These are phyloP conservation scores for Yarrowia sp. DNA, from an alignment of 805 yeast species.

Conservation along the genomic window DNA sequence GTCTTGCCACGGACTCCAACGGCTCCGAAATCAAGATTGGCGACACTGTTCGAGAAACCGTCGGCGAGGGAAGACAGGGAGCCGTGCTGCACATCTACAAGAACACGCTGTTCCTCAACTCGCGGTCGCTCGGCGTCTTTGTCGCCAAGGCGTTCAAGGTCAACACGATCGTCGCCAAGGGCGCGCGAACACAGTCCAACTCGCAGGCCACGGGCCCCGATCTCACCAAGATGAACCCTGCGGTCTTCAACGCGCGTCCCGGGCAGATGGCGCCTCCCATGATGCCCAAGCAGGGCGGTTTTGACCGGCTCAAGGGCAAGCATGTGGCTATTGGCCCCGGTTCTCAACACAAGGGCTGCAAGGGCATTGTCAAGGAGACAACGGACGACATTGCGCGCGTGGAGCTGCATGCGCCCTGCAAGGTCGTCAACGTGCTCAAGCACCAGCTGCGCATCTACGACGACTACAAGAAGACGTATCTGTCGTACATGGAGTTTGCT, in stretches of 20 bases:
- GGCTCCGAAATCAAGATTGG: slow-evolving; percentile 87
- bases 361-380: slow-evolving; percentile 90
- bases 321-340: slow-evolving; percentile 83
- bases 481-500: slow-evolving; percentile 31
- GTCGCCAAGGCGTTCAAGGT: slow-evolving; percentile 74
- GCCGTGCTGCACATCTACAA: slow-evolving; percentile 82
- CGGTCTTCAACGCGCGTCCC: slow-evolving; percentile 44
- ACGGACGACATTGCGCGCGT: slow-evolving; percentile 89
- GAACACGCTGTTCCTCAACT: slow-evolving; percentile 72
- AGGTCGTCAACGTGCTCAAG: slow-evolving; percentile 81
- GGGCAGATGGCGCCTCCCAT: slow-evolving; percentile 57
- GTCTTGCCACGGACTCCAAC: slow-evolving; percentile 78
- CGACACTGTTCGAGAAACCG: slow-evolving; percentile 83
- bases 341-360: slow-evolving; percentile 89
- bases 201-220: slow-evolving; percentile 31
- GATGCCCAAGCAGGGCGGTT: slow-evolving; percentile 59
- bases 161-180: slow-evolving; percentile 81
- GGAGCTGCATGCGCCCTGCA: slow-evolving; percentile 89
- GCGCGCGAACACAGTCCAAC: slow-evolving; percentile 55
- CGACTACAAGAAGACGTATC: slow-evolving; percentile 48
- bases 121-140: slow-evolving; percentile 88
- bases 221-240: slow-evolving; percentile 84
- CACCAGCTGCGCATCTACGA: slow-evolving; percentile 71
- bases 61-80: slow-evolving; percentile 87
- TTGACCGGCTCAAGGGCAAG: slow-evolving; percentile 78